Percentiles rank a stretch among this genome's conserved stretches.
These are phyloP conservation scores for Ceriops decandra DNA, from an alignment of 345 rosid species.

Conservation along the genomic window DNA sequence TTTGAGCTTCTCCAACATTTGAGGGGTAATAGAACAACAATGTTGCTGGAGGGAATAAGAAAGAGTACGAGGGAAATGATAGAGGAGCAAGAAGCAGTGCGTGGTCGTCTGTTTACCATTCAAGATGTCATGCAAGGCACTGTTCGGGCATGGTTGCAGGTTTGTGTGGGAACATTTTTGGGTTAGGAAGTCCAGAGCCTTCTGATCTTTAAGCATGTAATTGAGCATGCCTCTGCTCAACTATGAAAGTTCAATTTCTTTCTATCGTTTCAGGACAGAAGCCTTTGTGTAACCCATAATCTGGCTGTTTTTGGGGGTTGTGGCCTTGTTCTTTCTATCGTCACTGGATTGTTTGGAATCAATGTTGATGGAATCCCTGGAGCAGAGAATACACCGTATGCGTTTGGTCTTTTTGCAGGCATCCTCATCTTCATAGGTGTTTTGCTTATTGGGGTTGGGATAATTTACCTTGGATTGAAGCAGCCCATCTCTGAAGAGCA, in stretches of 20 bases:
- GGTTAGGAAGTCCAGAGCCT: background rate
- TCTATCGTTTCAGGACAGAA: conserved; percentile 53
- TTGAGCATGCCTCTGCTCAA: background rate
- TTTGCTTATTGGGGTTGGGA: conserved; percentile 58
- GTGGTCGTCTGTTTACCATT: conserved; percentile 92
- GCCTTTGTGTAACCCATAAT: conserved; percentile 88
- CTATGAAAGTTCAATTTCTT: background rate
- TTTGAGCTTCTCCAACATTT: conserved; percentile 89
- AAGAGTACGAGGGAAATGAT: conserved; percentile 86
- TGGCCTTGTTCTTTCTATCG: conserved; percentile 70
- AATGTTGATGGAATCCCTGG: conserved; percentile 99
- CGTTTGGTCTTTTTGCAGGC: conserved; percentile 71
- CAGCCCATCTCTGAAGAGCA: conserved; percentile 57
- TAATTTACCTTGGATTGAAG: conserved; percentile 74
- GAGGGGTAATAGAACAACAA: conserved; percentile 52
- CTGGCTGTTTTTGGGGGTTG: conserved; percentile 90
- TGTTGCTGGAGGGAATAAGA: conserved; percentile 52
- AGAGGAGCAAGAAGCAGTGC: conserved; percentile 98
- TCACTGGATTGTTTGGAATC: conserved; percentile 91
- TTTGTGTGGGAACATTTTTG: conserved; percentile 14
- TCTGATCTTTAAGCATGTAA: background rate
- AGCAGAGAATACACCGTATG: conserved; percentile 65
- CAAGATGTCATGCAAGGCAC: conserved; percentile 98
- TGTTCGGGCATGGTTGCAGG: conserved; percentile 99
- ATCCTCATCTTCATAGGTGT: conserved; percentile 49